These are phyloP conservation scores for Candida silvicultrix DNA, from an alignment of 805 yeast genomes.

Conservation along the genomic window DNA sequence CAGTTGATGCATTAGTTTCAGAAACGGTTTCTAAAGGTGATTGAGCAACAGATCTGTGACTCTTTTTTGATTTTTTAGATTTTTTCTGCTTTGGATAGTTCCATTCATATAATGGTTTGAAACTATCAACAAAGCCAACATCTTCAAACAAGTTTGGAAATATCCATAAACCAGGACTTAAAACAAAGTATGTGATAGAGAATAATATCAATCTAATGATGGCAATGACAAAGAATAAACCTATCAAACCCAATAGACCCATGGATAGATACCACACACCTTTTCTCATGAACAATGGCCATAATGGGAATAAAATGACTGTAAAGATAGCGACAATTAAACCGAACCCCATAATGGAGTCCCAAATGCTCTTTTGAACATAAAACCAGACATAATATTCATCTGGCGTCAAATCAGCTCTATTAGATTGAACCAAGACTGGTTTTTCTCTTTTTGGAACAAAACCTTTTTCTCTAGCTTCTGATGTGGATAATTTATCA, in stretches of 20 bases:
- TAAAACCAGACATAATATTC: conserved; percentile 83
- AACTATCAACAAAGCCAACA: conserved; percentile 89
- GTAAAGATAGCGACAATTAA: conserved; percentile 59
- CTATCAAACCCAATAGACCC: conserved; percentile 66
- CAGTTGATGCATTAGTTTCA: neutral
- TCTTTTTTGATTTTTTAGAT: conserved; percentile 7
- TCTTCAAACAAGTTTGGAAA: conserved; percentile 96
- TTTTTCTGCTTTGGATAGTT: conserved; percentile 26
- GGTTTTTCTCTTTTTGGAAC: conserved; percentile 61
- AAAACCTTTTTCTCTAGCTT: conserved; percentile 55
- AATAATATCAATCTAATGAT: conserved; percentile 72
- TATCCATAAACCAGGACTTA: conserved; percentile 83
- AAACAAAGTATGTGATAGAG: conserved; percentile 46
- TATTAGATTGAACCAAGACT: conserved; percentile 45
- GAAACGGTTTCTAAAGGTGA: neutral
- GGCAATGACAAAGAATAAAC: conserved; percentile 70
- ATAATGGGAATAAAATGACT: conserved; percentile 79
- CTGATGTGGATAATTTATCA: conserved; percentile 61
- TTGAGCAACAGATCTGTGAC: conserved; percentile 1
- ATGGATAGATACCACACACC: conserved; percentile 90
- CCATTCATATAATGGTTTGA: conserved; percentile 70
- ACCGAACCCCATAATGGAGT: conserved; percentile 30
- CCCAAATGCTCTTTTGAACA: conserved; percentile 52
- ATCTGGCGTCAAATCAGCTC: conserved; percentile 56
- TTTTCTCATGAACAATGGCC: conserved; percentile 87